Evolutionary conservation across 345 rosid species (phyloP).

Genomic region (Corchorus olitorius): DNA sequence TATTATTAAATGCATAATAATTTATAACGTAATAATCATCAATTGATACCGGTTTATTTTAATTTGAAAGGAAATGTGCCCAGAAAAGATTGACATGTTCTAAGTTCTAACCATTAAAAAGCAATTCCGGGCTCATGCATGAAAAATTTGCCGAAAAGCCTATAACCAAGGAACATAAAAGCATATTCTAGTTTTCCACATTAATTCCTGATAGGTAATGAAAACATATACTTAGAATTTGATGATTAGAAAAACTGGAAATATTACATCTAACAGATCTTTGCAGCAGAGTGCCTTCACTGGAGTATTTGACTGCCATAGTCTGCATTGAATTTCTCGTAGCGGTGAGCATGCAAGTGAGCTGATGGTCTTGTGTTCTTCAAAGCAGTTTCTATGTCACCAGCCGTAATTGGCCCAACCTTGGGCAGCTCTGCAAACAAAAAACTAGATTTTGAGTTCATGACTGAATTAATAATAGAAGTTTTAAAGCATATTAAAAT

Average conservation of each 20-base stretch:
- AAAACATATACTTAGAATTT: background rate
- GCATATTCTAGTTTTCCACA: background rate
- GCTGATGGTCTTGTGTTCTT: constrained; percentile 94
- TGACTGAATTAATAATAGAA: background rate
- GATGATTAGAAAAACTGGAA: background rate
- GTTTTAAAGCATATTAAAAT: background rate
- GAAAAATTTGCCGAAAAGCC: background rate
- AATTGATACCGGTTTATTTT: background rate
- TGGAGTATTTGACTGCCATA: constrained; percentile 88
- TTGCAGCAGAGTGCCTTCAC: constrained; percentile 28
- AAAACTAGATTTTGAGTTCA: background rate
- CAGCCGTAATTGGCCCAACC: constrained; percentile 68
- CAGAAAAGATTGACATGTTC: too few relatives aligned
- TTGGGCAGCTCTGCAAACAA: constrained; percentile 70
- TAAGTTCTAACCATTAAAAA: background rate
- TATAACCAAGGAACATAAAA: background rate
- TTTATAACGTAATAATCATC: background rate
- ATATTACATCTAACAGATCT: too few relatives aligned
- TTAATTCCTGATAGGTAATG: background rate
- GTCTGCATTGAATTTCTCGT: constrained; percentile 84
- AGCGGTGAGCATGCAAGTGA: constrained; percentile 83
- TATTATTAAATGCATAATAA: background rate
- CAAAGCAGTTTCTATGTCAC: constrained; percentile 74
- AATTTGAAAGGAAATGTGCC: background rate
- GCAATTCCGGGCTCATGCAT: background rate